Evolutionary conservation across 148 eudicot genomes (phyloP).

Genomic region (Vaccinium darrowii): DNA sequence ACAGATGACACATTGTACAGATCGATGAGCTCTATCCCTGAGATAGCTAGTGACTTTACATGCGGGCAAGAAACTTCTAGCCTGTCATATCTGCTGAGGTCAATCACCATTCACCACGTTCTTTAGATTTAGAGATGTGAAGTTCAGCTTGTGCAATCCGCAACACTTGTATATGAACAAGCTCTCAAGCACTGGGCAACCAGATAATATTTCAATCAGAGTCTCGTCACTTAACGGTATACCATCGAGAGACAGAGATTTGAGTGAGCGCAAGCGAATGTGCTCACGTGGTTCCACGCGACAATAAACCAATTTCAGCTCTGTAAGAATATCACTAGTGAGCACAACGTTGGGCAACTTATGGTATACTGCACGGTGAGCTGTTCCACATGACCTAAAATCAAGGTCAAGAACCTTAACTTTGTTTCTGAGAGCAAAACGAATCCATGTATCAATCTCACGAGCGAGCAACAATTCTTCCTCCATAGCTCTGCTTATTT

Average conservation of each 20-base stretch:
- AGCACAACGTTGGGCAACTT: conserved; percentile 16
- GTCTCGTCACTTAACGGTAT: conserved; percentile 4
- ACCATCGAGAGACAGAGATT: conserved; percentile 5
- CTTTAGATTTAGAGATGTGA: background rate
- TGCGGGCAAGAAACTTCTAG: conserved; percentile 13
- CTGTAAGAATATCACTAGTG: conserved; percentile 9
- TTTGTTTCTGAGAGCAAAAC: conserved; percentile 9
- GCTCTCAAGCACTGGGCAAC: conserved; percentile 23
- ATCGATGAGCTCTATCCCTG: background rate
- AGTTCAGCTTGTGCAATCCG: background rate
- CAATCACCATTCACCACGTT: conserved; percentile 21
- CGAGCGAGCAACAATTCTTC: background rate
- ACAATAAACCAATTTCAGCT: conserved; percentile 13
- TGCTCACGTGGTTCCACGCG: conserved; percentile 10
- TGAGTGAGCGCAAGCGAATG: conserved; percentile 18
- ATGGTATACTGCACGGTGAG: background rate
- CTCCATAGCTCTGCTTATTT: background rate
- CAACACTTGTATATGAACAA: background rate
- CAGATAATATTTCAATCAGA: conserved; percentile 8
- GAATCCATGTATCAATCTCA: conserved; percentile 9
- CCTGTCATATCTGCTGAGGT: background rate
- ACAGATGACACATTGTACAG: background rate
- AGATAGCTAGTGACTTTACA: background rate
- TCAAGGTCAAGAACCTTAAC: conserved; percentile 15
- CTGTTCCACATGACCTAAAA: background rate